These are phyloP conservation scores for Fusarium fujikuroi DNA, from an alignment of 2,329 filamentous ascomycete species.

Conservation along the genomic window DNA sequence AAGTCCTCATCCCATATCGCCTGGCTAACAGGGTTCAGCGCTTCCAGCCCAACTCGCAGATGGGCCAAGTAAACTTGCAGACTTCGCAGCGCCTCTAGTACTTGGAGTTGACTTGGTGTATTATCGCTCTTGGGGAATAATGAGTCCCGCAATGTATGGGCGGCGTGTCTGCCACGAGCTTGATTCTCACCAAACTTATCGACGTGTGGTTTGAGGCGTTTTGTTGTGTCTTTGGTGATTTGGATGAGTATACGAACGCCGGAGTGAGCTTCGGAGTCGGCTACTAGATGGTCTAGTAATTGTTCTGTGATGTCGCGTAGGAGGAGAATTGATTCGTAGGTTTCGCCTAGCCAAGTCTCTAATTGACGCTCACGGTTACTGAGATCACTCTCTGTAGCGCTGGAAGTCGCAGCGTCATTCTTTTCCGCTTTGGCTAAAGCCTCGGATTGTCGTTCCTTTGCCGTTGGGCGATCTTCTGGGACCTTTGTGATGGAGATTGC, in stretches of 20 bases:
- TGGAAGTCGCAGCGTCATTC: not conserved
- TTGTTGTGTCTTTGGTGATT: not conserved
- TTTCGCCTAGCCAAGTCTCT: not conserved
- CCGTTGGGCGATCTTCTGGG: accelerated
- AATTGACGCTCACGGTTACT: not conserved
- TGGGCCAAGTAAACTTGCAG: not conserved
- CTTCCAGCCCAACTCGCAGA: accelerated
- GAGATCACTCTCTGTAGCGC: accelerated
- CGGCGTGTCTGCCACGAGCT: accelerated
- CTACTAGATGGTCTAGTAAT: not conserved
- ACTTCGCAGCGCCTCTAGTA: not conserved
- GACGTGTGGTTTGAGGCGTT: accelerated
- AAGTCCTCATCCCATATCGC: not conserved
- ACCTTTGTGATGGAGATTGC: not conserved
- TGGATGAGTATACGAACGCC: accelerated
- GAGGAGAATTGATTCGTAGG: not conserved
- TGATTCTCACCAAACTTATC: not conserved
- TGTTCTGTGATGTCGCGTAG: not conserved
- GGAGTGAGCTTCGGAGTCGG: not conserved
- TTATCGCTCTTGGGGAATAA: accelerated
- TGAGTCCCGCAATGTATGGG: not conserved
- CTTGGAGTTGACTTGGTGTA: not conserved
- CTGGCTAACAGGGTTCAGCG: not conserved
- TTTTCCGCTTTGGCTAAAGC: not conserved
- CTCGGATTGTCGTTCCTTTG: not conserved